phyloP scores from a whole-genome alignment of 2,329 filamentous ascomycete species.

The Volutella citrinella region DNA sequence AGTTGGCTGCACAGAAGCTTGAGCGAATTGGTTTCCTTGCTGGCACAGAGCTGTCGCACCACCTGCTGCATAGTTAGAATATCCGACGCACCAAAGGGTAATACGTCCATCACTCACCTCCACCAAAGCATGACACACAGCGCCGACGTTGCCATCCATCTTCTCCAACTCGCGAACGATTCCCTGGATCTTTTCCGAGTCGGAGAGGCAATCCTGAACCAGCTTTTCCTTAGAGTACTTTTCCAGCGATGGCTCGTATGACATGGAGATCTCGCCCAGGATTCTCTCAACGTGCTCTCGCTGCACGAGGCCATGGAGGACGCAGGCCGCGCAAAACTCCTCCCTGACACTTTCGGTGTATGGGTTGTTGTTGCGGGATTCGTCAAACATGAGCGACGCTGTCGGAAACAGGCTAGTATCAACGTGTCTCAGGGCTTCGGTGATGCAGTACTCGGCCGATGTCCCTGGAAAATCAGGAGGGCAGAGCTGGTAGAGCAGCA shows the following conservation, averaged over 20 bases:
- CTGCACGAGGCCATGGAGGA: constrained; percentile 79
- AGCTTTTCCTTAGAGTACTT: constrained; percentile 76
- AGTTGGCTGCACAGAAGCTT: constrained; percentile 71
- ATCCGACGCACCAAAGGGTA: neutral
- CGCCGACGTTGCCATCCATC: constrained; percentile 88
- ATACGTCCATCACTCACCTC: constrained; percentile 48
- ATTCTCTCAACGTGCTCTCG: constrained; percentile 75
- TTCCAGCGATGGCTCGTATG: constrained; percentile 69
- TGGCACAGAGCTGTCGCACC: constrained; percentile 65
- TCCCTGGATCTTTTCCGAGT: constrained; percentile 71
- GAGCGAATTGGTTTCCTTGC: constrained; percentile 76
- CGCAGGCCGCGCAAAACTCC: constrained; percentile 87
- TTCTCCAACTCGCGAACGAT: constrained; percentile 80
- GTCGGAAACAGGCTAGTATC: constrained; percentile 74
- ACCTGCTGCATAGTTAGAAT: constrained; percentile 43
- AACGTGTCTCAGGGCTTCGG: constrained; percentile 73
- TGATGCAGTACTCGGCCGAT: constrained; percentile 67
- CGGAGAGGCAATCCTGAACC: constrained; percentile 72
- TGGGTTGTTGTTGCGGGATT: constrained; percentile 54
- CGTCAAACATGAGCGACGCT: constrained; percentile 57
- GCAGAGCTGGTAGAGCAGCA: constrained; percentile 51
- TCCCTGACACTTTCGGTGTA: constrained; percentile 59
- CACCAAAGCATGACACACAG: constrained; percentile 74
- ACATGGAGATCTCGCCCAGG: constrained; percentile 80
- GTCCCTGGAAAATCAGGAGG: constrained; percentile 72